A percentile compares a stretch with the other conserved stretches of the same genome.
Evolutionary conservation across 257 asterid species (phyloP).

Genomic region (Penstemon newberryi): DNA sequence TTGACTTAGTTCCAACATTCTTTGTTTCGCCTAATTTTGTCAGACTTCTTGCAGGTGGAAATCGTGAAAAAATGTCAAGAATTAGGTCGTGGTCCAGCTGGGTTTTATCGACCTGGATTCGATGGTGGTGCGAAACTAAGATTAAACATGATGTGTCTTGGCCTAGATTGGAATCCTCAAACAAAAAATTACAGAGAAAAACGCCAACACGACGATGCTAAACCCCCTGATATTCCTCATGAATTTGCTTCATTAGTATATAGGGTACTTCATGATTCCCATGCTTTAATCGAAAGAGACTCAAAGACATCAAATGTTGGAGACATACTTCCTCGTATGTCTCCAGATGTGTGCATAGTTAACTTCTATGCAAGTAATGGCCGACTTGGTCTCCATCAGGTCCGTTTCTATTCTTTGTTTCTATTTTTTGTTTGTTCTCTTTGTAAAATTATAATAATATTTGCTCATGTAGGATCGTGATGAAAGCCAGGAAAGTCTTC

Average conservation of each 20-base stretch:
- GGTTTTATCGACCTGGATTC: slow-evolving; percentile 66
- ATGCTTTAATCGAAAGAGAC: slow-evolving; percentile 33
- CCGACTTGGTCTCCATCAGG: slow-evolving; percentile 79
- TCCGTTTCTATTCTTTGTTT: slow-evolving; percentile 14
- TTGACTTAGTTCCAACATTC: not conserved
- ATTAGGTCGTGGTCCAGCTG: slow-evolving; percentile 56
- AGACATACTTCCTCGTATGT: slow-evolving; percentile 48
- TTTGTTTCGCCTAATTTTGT: not conserved
- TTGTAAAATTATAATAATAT: not conserved
- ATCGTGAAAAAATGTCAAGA: slow-evolving; percentile 52
- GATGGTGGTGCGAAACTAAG: slow-evolving; percentile 60
- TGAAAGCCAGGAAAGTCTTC: slow-evolving; percentile 48
- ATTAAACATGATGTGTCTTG: slow-evolving; percentile 74
- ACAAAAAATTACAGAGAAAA: slow-evolving; percentile 42
- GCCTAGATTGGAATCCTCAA: slow-evolving; percentile 70
- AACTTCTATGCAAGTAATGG: slow-evolving; percentile 53
- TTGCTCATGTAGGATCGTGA: slow-evolving; percentile 54
- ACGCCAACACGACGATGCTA: slow-evolving; percentile 44
- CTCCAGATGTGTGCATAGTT: slow-evolving; percentile 68
- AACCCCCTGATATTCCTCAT: slow-evolving; percentile 49
- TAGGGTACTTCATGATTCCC: slow-evolving; percentile 44
- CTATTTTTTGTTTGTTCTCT: too few species aligned
- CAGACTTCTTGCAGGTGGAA: slow-evolving; percentile 35
- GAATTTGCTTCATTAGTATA: slow-evolving; percentile 41
- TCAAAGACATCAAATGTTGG: slow-evolving; percentile 26